These are phyloP conservation scores for Zymoseptoria crescenta DNA, from an alignment of 2,329 filamentous ascomycete species.

Conservation along the genomic window DNA sequence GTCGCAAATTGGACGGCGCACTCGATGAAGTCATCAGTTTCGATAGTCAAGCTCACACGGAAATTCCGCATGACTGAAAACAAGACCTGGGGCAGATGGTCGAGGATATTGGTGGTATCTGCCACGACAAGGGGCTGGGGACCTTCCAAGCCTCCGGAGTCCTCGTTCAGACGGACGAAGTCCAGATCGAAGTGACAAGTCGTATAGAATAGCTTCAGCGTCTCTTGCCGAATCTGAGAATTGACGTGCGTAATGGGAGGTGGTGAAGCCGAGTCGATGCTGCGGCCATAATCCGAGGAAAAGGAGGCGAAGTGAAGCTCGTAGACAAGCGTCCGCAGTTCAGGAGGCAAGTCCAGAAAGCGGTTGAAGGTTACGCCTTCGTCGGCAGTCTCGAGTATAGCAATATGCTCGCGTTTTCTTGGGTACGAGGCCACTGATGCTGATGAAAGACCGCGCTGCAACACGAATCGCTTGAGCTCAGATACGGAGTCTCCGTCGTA, in stretches of 20 bases:
- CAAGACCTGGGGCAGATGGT: neutral
- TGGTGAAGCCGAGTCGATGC: neutral
- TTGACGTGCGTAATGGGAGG: neutral
- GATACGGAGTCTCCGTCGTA: neutral
- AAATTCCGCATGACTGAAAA: neutral
- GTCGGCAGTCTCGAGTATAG: neutral
- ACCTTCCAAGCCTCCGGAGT: too few species aligned
- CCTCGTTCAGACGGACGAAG: too few species aligned
- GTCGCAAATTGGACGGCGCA: too few species aligned
- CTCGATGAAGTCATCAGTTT: too few species aligned
- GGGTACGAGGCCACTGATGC: neutral
- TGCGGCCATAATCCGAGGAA: neutral
- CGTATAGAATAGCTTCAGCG: neutral
- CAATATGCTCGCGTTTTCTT: neutral
- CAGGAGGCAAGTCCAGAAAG: neutral
- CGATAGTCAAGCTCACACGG: too few species aligned
- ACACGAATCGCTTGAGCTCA: neutral
- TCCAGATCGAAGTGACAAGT: neutral
- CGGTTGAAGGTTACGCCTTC: neutral
- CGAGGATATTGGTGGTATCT: neutral
- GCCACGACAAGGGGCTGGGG: too few species aligned
- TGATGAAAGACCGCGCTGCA: neutral
- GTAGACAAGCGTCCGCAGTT: neutral
- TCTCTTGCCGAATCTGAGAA: neutral
- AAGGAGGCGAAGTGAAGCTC: neutral